A percentile compares a stretch with the other conserved stretches of the same genome.
These are phyloP conservation scores for Hibiscus trionum DNA, from an alignment of 345 rosid species.

Conservation along the genomic window DNA sequence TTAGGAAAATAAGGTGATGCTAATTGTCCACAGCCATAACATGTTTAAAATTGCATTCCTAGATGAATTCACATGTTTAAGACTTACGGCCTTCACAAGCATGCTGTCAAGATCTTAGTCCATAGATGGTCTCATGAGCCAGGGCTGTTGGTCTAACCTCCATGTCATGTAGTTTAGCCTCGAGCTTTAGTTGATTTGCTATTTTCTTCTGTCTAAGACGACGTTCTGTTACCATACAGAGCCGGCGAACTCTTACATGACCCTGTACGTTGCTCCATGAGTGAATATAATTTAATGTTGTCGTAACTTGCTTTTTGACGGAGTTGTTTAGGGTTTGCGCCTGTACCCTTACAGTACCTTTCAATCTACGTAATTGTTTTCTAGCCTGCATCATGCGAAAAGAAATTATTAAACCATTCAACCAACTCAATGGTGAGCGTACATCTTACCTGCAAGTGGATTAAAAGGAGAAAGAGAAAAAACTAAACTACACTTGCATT, in stretches of 20 bases:
- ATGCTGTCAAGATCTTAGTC: not conserved
- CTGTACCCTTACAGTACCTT: constrained; percentile 54
- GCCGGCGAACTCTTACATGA: constrained; percentile 29
- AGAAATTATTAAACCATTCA: not conserved
- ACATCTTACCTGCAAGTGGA: not conserved
- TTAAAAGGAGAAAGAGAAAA: no score
- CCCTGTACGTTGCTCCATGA: constrained; percentile 77
- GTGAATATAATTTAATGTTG: constrained; percentile 61
- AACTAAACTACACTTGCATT: not conserved
- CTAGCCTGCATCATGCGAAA: constrained; percentile 51
- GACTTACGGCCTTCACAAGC: constrained; percentile 9
- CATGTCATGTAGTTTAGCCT: constrained; percentile 81
- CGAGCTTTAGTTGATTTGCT: constrained; percentile 90
- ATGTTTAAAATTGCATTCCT: not conserved
- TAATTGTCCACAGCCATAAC: not conserved
- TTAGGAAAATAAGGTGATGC: not conserved
- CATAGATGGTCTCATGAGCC: not conserved
- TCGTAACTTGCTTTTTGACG: constrained; percentile 49
- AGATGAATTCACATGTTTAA: not conserved
- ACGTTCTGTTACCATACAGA: constrained; percentile 56
- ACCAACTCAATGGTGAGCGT: not conserved
- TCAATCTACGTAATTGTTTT: constrained; percentile 52
- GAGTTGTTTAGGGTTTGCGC: constrained; percentile 21
- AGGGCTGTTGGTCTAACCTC: constrained; percentile 39
- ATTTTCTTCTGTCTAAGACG: constrained; percentile 66